Conservation (phyloP, 1,284 basidiomycete genomes). For the Trichosporon inkin region DNA sequence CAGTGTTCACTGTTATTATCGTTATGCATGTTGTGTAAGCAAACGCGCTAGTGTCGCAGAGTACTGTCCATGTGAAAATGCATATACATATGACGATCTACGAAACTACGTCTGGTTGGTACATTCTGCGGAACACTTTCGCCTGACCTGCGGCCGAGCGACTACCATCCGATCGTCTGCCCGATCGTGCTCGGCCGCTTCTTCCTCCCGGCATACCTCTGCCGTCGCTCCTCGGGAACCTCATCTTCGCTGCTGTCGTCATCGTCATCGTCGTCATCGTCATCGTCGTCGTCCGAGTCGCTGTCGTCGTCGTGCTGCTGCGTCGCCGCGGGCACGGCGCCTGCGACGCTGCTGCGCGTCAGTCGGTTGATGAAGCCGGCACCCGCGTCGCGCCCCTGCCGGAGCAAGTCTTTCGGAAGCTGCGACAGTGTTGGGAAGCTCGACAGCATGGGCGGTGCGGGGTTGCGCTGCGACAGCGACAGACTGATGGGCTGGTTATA, state of each 20-base stretch:
- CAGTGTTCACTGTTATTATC: too few relatives aligned
- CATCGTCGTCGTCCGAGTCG: not conserved
- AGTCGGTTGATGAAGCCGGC: constrained; percentile 7
- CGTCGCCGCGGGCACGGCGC: not conserved
- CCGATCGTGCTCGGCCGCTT: constrained; percentile 6
- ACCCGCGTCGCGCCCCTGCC: constrained; percentile 13
- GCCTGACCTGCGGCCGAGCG: too few relatives aligned
- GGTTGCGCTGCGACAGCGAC: not conserved
- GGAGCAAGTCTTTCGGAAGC: constrained; percentile 18
- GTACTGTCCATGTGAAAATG: too few relatives aligned
- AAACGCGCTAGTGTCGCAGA: too few relatives aligned
- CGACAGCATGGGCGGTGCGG: constrained; percentile 1
- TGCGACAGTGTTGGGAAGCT: constrained; percentile 19
- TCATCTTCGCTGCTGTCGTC: constrained; percentile 7
- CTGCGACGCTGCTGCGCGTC: not conserved
- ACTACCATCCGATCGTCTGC: not conserved
- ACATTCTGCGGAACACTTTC: too few relatives aligned
- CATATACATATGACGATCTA: too few relatives aligned
- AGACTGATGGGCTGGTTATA: not conserved
- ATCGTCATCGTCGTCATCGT: not conserved
- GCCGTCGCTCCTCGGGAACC: not conserved
- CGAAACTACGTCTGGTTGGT: too few relatives aligned
- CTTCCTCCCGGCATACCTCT: not conserved
- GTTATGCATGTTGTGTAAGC: too few relatives aligned
- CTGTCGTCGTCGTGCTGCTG: constrained; percentile 8